Percentiles rank a stretch among this genome's conserved stretches.
These are phyloP conservation scores for Chlamydomonas urium DNA, from an alignment of 139 green algal genomes.

Conservation along the genomic window DNA sequence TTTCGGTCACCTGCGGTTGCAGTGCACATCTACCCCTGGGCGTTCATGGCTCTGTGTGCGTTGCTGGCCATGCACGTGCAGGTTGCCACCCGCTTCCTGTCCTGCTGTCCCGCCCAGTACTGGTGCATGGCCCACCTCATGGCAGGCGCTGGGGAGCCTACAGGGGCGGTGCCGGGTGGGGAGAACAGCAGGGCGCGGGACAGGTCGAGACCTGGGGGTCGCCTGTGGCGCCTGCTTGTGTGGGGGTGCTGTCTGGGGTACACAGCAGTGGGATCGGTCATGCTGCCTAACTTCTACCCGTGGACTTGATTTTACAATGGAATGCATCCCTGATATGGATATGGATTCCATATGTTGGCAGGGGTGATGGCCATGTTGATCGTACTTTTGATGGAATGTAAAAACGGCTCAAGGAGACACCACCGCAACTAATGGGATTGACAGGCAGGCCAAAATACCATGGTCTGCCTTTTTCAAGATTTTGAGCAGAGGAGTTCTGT, in stretches of 20 bases:
- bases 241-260: not conserved
- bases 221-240: not conserved
- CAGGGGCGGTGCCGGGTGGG: not conserved
- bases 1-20: constrained; percentile 30
- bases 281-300: constrained; percentile 2
- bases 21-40: constrained; percentile 72
- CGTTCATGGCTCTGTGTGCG: constrained; percentile 53
- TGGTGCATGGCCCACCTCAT: constrained; percentile 65
- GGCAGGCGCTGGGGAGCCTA: too few relatives aligned
- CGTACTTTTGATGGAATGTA: too few relatives aligned
- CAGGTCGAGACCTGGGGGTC: not conserved
- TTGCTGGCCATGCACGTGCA: constrained; percentile 78
- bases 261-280: not conserved
- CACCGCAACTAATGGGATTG: too few relatives aligned
- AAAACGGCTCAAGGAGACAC: too few relatives aligned
- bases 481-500: not conserved
- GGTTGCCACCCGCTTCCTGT: constrained; percentile 75
- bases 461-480: too few relatives aligned
- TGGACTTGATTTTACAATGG: constrained; percentile 8
- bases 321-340: too few relatives aligned
- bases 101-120: constrained; percentile 63
- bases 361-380: too few relatives aligned
- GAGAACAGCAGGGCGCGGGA: not conserved
- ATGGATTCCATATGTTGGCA: too few relatives aligned
- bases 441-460: too few relatives aligned